A percentile compares a stretch with the other conserved stretches of the same genome.
These are phyloP conservation scores for Ganoderma sinense DNA, from an alignment of 1,284 basidiomycete genomes.

Conservation along the genomic window DNA sequence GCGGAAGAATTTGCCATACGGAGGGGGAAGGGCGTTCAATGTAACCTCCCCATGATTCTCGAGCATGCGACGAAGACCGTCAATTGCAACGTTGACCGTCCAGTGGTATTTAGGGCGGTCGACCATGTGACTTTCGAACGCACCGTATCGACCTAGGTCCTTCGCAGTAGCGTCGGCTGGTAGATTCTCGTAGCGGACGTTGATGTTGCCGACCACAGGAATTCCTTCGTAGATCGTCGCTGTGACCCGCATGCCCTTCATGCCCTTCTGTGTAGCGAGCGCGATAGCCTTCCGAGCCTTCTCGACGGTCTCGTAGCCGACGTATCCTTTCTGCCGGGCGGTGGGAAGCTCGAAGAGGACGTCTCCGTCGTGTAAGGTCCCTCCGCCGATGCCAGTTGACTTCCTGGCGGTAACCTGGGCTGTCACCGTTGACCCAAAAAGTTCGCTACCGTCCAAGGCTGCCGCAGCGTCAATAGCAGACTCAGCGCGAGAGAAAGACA, in stretches of 20 bases:
- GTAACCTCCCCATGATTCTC: conserved; percentile 47
- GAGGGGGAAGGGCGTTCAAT: conserved; percentile 57
- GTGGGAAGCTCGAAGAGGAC: conserved; percentile 55
- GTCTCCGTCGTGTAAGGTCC: conserved; percentile 52
- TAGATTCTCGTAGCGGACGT: conserved; percentile 61
- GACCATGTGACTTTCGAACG: conserved; percentile 32
- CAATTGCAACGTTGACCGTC: conserved; percentile 45
- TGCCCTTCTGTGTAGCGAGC: conserved; percentile 42
- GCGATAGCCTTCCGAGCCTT: conserved; percentile 57
- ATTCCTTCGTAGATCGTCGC: conserved; percentile 60
- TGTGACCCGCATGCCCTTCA: conserved; percentile 48
- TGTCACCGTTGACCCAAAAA: conserved; percentile 48
- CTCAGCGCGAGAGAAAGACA: conserved; percentile 51
- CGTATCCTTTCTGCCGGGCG: conserved; percentile 60
- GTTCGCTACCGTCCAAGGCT: conserved; percentile 51
- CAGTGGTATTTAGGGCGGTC: conserved; percentile 51
- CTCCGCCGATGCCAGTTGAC: conserved; percentile 40
- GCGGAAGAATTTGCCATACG: conserved; percentile 57
- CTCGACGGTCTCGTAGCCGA: conserved; percentile 58
- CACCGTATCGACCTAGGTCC: conserved; percentile 53
- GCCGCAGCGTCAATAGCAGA: conserved; percentile 59
- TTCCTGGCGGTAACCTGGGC: conserved; percentile 49
- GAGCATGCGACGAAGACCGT: conserved; percentile 49
- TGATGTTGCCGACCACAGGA: conserved; percentile 61
- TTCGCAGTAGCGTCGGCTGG: conserved; percentile 52